phyloP scores from a whole-genome alignment of 1,139 yeast genomes.

The Sugiyamaella novakii region DNA sequence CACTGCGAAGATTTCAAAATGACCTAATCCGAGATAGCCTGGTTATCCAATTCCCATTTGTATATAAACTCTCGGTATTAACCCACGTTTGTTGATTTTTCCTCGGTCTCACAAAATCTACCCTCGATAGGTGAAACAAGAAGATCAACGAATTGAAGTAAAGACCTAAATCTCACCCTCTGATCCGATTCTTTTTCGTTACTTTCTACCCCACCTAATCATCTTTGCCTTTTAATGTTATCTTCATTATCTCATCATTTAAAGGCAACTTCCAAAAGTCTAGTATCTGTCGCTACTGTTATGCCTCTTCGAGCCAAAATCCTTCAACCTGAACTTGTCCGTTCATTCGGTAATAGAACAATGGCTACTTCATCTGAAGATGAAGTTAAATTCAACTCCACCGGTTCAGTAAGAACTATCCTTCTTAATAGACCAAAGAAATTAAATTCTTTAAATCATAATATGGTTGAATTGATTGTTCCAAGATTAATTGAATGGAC shows the following conservation, averaged over 20 bases:
- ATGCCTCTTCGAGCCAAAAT: conserved; percentile 42
- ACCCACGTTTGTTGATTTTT: too few species aligned
- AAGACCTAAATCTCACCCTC: too few species aligned
- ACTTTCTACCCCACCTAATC: background rate
- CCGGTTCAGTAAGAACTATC: conserved; percentile 70
- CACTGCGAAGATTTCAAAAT: too few species aligned
- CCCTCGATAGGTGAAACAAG: too few species aligned
- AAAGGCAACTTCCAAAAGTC: conserved; percentile 6
- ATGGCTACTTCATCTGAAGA: conserved; percentile 35
- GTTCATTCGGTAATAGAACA: conserved; percentile 13
- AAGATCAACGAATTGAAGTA: too few species aligned
- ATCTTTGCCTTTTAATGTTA: conserved; percentile 12
- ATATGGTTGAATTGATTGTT: conserved; percentile 73
- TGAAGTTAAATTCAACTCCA: conserved; percentile 64
- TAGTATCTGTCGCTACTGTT: conserved; percentile 2
- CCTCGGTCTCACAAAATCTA: too few species aligned
- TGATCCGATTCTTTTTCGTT: background rate
- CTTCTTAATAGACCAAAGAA: conserved; percentile 79
- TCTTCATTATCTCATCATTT: conserved; percentile 8
- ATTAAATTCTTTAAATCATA: conserved; percentile 78
- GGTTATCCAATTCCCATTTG: too few species aligned
- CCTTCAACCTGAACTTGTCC: conserved; percentile 23
- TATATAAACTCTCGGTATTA: too few species aligned
- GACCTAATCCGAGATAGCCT: too few species aligned
- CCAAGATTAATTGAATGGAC: conserved; percentile 79